phyloP scores from a whole-genome alignment of 2,329 filamentous ascomycete species.

The Neofusicoccum kwambonambiense region DNA sequence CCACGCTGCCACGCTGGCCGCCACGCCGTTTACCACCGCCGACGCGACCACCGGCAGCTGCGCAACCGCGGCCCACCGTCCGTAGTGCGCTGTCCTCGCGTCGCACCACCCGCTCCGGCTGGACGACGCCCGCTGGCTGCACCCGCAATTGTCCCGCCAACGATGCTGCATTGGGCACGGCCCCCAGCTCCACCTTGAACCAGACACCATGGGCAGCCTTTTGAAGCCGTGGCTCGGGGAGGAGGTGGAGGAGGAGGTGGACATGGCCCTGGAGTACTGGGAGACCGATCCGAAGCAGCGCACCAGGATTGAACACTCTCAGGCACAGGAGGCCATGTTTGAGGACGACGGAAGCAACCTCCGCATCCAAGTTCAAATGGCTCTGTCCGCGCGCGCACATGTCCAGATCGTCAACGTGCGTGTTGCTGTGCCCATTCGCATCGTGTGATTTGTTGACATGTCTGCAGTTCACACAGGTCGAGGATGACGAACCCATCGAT shows the following conservation, averaged over 20 bases:
- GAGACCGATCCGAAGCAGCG: background rate
- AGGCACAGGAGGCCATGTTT: constrained; percentile 24
- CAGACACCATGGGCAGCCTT: background rate
- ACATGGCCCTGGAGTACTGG: background rate
- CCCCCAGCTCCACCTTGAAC: background rate
- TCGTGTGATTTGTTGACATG: background rate
- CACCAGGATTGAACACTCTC: background rate
- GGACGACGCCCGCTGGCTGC: too few relatives aligned
- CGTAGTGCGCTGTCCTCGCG: too few relatives aligned
- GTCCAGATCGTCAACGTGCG: constrained; percentile 29
- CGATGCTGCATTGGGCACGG: background rate
- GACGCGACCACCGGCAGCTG: too few relatives aligned
- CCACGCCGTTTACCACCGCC: too few relatives aligned
- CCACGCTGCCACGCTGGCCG: too few relatives aligned
- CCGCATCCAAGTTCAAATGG: constrained; percentile 25
- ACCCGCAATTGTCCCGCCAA: background rate
- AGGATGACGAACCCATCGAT: constrained; percentile 22
- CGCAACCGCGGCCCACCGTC: too few relatives aligned
- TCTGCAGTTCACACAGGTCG: background rate
- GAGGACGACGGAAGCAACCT: constrained; percentile 36
- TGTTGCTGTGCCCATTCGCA: background rate
- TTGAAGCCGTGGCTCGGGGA: background rate
- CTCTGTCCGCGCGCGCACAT: constrained; percentile 3
- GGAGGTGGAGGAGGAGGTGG: background rate
- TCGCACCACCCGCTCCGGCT: too few relatives aligned